phyloP scores from a whole-genome alignment of 345 rosid species.

The Melaleuca alternifolia region DNA sequence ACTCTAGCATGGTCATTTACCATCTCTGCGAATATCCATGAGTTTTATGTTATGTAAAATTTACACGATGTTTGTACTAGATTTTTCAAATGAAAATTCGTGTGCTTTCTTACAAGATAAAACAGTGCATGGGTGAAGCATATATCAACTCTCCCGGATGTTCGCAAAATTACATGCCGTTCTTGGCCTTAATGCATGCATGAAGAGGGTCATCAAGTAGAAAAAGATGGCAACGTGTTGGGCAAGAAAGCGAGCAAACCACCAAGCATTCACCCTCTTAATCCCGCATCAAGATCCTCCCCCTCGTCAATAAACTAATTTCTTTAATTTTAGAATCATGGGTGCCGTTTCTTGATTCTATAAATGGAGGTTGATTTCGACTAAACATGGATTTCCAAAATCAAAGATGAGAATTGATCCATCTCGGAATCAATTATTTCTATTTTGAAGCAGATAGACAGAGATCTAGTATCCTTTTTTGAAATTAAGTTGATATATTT shows the following conservation, averaged over 20 bases:
- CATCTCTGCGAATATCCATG: background rate
- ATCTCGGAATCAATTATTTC: too few relatives aligned
- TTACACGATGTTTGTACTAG: background rate
- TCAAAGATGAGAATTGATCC: background rate
- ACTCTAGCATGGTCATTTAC: background rate
- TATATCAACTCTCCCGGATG: background rate
- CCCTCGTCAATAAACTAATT: background rate
- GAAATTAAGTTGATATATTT: too few relatives aligned
- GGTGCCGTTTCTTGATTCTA: background rate
- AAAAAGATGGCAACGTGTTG: constrained; percentile 64
- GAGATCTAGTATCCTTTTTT: background rate
- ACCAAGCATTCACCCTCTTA: constrained; percentile 79
- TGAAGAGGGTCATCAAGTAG: constrained; percentile 66
- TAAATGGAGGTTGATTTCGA: background rate
- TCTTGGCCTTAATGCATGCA: constrained; percentile 84
- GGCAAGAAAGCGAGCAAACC: constrained; percentile 82
- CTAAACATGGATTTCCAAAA: background rate
- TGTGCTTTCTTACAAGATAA: background rate
- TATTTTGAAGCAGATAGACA: too few relatives aligned
- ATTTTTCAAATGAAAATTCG: background rate
- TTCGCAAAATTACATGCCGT: constrained; percentile 74
- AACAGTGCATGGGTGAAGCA: background rate
- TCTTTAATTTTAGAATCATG: too few relatives aligned
- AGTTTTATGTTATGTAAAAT: background rate
- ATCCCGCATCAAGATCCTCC: constrained; percentile 37